A percentile compares a stretch with the other conserved stretches of the same genome.
phyloP scores from a whole-genome alignment of 805 yeast species.

The Hanseniaspora meyeri region DNA sequence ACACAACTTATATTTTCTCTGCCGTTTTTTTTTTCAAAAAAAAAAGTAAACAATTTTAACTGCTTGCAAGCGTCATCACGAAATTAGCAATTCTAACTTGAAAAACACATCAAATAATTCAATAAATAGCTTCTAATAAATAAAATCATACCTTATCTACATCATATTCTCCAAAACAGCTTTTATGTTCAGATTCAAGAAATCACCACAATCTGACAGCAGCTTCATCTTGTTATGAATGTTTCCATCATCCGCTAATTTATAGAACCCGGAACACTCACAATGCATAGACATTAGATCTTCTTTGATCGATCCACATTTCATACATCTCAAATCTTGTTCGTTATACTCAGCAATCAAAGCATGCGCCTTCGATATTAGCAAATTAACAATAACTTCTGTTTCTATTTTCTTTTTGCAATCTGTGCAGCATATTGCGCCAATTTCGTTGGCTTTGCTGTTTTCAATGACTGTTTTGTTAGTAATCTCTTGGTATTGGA shows the following conservation, averaged over 20 bases:
- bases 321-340: constrained; percentile 73
- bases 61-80: too few species aligned
- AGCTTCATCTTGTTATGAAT: background rate
- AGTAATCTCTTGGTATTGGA: constrained; percentile 27
- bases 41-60: too few species aligned
- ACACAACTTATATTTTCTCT: too few species aligned
- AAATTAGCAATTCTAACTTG: background rate
- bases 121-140: background rate
- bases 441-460: constrained; percentile 54
- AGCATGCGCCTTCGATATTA: constrained; percentile 52
- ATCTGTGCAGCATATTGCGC: constrained; percentile 46
- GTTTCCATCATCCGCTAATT: background rate
- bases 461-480: constrained; percentile 54
- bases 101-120: background rate
- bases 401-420: constrained; percentile 57
- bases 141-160: background rate
- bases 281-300: constrained; percentile 66
- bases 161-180: background rate
- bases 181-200: background rate
- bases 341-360: constrained; percentile 47
- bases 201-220: constrained; percentile 5
- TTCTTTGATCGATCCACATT: constrained; percentile 57
- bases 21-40: too few species aligned
- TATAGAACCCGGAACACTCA: constrained; percentile 60
- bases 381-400: constrained; percentile 62